phyloP scores from a whole-genome alignment of 208 protist species.

The Trypanosoma brucei region DNA sequence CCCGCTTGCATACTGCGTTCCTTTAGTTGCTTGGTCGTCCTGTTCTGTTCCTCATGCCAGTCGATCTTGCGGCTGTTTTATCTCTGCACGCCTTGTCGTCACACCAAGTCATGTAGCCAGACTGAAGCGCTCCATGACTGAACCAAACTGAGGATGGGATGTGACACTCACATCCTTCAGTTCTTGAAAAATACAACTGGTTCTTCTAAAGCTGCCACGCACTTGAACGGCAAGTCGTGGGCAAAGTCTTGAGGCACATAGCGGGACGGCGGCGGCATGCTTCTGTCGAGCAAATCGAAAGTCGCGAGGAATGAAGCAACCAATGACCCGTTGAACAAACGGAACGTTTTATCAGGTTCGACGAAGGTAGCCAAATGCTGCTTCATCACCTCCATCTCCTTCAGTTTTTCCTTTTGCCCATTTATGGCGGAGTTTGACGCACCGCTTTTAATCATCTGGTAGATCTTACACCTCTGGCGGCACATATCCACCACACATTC shows the following conservation, averaged over 20 bases:
- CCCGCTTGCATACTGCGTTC: too few species aligned
- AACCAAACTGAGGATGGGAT: background rate
- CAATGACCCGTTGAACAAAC: conserved; percentile 80
- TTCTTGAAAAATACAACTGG: conserved; percentile 82
- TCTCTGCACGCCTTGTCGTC: too few species aligned
- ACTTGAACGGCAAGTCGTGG: conserved; percentile 68
- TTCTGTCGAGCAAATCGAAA: conserved; percentile 65
- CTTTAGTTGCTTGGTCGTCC: too few species aligned
- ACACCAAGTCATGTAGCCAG: too few species aligned
- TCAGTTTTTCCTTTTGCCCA: conserved; percentile 47
- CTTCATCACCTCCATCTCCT: conserved; percentile 72
- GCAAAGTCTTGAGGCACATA: conserved; percentile 87
- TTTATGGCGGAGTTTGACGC: conserved; percentile 51
- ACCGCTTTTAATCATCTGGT: conserved; percentile 37
- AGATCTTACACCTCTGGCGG: conserved; percentile 52
- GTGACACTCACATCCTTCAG: conserved; percentile 8
- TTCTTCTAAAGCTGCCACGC: conserved; percentile 57
- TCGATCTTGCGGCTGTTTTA: too few species aligned
- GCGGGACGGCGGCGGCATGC: conserved; percentile 59
- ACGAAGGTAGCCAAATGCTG: conserved; percentile 51
- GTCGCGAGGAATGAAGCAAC: conserved; percentile 77
- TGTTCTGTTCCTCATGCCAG: too few species aligned
- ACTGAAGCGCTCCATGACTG: background rate
- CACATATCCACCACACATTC: conserved; percentile 67
- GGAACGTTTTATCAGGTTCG: conserved; percentile 28